These are phyloP conservation scores for Backusella luteola DNA, from an alignment of 192 early-diverging fungal species.

Conservation along the genomic window DNA sequence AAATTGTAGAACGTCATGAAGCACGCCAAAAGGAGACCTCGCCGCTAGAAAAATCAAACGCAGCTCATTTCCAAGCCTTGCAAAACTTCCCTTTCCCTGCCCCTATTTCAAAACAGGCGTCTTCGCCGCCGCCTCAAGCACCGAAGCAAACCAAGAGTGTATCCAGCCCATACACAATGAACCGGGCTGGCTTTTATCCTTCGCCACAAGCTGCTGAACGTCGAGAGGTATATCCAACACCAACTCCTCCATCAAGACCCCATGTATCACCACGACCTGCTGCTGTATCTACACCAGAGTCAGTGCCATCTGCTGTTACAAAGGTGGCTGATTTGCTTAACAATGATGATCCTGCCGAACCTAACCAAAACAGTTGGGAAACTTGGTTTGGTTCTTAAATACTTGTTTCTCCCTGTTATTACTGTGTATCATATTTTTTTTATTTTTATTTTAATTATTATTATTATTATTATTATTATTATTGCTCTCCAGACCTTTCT, in stretches of 20 bases:
- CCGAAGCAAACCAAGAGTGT: background rate
- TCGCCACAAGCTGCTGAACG: background rate
- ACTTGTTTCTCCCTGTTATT: slow-evolving; percentile 1
- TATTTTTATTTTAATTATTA: too few species aligned
- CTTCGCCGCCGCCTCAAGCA: background rate
- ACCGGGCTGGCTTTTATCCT: slow-evolving; percentile 16
- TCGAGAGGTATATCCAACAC: background rate
- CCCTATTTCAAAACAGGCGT: slow-evolving; percentile 7
- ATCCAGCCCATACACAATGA: background rate
- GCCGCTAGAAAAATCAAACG: slow-evolving; percentile 16
- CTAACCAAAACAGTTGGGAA: slow-evolving; percentile 35
- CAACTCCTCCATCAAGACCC: background rate
- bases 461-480: background rate
- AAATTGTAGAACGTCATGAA: slow-evolving; percentile 21
- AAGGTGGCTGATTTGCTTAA: slow-evolving; percentile 37
- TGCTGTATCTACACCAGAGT: background rate
- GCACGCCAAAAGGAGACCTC: background rate
- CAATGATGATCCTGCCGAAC: slow-evolving; percentile 35
- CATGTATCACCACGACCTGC: slow-evolving; percentile 8
- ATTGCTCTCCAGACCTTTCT: background rate
- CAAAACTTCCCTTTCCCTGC: slow-evolving; percentile 27
- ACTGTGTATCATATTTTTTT: slow-evolving; percentile 3
- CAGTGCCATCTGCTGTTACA: slow-evolving; percentile 28
- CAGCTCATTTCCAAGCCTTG: slow-evolving; percentile 21
- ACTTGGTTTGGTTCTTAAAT: slow-evolving; percentile 35